These are phyloP conservation scores for Solanum stenotomum DNA, from an alignment of 257 asterid genomes.

Conservation along the genomic window DNA sequence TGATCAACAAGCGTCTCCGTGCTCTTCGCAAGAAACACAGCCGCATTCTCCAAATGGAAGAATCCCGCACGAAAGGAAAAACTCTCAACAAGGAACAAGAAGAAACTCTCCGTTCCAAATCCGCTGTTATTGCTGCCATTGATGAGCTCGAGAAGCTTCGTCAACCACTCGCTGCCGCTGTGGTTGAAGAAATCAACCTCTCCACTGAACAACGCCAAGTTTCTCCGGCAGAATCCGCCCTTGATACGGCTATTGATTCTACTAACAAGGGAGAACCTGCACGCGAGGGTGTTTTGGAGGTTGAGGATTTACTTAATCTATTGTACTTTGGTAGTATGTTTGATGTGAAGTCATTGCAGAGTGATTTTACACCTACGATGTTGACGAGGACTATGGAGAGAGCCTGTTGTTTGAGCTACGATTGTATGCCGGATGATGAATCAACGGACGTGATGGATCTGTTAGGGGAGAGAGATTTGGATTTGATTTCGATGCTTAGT, in stretches of 20 bases:
- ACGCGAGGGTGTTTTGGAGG: not conserved
- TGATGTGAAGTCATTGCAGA: constrained; percentile 39
- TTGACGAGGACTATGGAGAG: constrained; percentile 72
- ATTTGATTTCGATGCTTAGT: constrained; percentile 59
- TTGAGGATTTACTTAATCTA: constrained; percentile 53
- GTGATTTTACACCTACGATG: constrained; percentile 30
- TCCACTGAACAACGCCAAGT: too few species aligned
- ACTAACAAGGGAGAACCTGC: not conserved
- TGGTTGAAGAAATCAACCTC: too few species aligned
- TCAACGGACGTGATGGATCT: constrained; percentile 30
- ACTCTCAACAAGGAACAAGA: too few species aligned
- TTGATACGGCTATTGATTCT: not conserved
- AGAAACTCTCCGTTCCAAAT: too few species aligned
- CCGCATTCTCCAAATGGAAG: too few species aligned
- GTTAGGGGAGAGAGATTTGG: constrained; percentile 69
- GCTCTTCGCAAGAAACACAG: too few species aligned
- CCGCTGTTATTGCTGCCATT: too few species aligned
- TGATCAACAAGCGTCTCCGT: too few species aligned
- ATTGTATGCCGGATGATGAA: constrained; percentile 78
- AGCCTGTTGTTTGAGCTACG: constrained; percentile 75
- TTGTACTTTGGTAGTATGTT: constrained; percentile 67
- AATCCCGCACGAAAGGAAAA: too few species aligned
- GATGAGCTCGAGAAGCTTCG: too few species aligned
- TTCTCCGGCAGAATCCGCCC: too few species aligned
- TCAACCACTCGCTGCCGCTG: too few species aligned